Evolutionary conservation across 169 alveolate genomes (phyloP), one percentile per base, ranked within the genome.

Genomic region (Eimeria tenella): DNA sequence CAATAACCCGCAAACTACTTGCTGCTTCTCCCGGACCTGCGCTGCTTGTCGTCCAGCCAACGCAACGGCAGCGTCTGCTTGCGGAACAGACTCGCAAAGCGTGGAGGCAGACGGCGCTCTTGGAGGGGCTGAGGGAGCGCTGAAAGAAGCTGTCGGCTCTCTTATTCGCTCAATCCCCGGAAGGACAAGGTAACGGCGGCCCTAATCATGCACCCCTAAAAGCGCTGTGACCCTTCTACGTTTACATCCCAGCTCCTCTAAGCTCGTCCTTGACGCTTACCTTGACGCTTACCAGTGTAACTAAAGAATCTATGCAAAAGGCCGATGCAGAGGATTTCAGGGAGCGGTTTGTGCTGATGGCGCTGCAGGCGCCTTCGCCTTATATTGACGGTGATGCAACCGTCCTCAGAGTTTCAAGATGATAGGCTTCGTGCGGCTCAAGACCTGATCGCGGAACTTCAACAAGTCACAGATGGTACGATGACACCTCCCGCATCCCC

Each of bases 281-380:
- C 2, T 31, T 31, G 42, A 2, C 42, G 42, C 0, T 31, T 31
- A 31, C 42, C 42, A 31, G 42, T 31, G 42, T 31, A 31, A 31
- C 42, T 31, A 31, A 31, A 31, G 2, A 31, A 31, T 31, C 42
- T 31, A 31, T 31, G 42, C 42, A 31, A 2, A 31, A 31, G 42
- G 42, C 42, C 42, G 42, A 2, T 31, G 42, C 42, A 31, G 42
- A 31, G 42, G 42, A 31, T 31, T 31, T 31, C 42, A 31, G 42
- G 42, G 42, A 31, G 42, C 42, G 42, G 42, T 3, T 58, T 58
- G 11, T 58, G 68, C 68, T 10, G 21, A 17, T 58, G 19, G 11
- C n/a, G 77, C n/a, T 23, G 31, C 77, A 68, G 77, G 4, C 77
- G 77, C 77, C 77, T 68, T 15, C n/a, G 77, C 11, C 77, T 68